A percentile compares a stretch with the other conserved stretches of the same genome.
Evolutionary conservation across 1,284 basidiomycete genomes (phyloP).

Genomic region (Inonotus obliquus): DNA sequence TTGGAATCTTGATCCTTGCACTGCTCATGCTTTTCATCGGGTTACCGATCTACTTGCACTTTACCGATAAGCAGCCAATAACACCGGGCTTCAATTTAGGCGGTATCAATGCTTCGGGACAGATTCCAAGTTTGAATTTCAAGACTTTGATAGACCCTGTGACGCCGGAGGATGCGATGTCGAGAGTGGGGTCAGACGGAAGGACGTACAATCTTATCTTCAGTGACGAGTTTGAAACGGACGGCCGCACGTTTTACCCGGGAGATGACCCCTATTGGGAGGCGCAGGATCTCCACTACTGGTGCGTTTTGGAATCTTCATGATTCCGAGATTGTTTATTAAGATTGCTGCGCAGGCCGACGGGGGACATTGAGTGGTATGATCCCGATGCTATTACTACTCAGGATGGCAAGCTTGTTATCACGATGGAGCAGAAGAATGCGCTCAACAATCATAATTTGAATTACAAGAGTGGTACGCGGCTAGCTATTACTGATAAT

Average conservation of each 20-base stretch:
- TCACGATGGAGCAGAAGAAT: constrained; percentile 63
- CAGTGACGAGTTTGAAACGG: constrained; percentile 87
- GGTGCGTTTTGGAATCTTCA: constrained; percentile 35
- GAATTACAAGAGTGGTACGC: constrained; percentile 73
- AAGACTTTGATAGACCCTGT: constrained; percentile 55
- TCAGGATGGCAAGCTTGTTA: constrained; percentile 65
- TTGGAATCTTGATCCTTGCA: constrained; percentile 17
- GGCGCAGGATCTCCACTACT: constrained; percentile 67
- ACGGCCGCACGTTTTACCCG: constrained; percentile 74
- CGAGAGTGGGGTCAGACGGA: constrained; percentile 63
- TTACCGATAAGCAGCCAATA: constrained; percentile 21
- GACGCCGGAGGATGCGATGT: constrained; percentile 53
- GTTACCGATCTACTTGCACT: constrained; percentile 23
- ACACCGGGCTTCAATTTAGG: constrained; percentile 31
- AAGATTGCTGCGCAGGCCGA: constrained; percentile 46
- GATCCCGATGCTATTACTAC: constrained; percentile 71
- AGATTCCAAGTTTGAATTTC: constrained; percentile 34
- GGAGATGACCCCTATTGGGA: constrained; percentile 81
- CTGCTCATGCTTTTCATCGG: constrained; percentile 22
- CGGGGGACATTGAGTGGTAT: constrained; percentile 85
- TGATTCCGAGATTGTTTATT: background rate
- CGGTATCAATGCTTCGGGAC: constrained; percentile 37
- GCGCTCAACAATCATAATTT: constrained; percentile 53
- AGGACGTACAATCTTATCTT: constrained; percentile 80
- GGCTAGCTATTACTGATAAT: background rate